Base-by-base conservation (phyloP, 345 rosid species). In the Toxicodendron radicans region DNA sequence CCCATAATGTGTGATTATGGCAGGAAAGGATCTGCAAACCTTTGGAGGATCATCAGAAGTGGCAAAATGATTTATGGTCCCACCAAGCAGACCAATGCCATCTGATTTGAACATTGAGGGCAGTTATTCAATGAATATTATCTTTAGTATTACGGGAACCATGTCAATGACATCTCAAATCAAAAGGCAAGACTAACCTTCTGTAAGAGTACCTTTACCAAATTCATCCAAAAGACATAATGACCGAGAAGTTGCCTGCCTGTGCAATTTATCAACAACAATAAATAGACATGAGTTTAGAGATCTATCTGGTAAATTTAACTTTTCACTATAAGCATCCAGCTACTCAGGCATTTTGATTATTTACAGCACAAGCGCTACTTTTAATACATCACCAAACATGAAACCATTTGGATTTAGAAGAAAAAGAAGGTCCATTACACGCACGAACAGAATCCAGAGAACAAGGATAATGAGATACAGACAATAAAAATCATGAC, bases 191-290 rank as follows among this genome's bases (percentile, higher is more conserved):
- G 38, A 70, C 84, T 71, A 75, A 93, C 99, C 99, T 92, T 95
- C 96, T 66, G 91, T 87, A n/a, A 95, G 94, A 76, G 99, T 92
- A 59, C 99, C 99, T 91, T 95, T 95, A 76, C 99, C 99, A 85
- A 95, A 95, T 83, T 95, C 99, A 75, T 95, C 99, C 83, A 95
- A 65, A 72, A 95, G 85, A 78, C 98, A 95, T 74, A 95, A 82
- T 53, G 99, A 95, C 80, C 81, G 84, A 68, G 97, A 85, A 79
- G 99, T 95, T 80, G 98, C 90, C 85, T 89, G 98, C 90, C 99
- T 92, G 83, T 21, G 59, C 21, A 77, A 66, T 64, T 58, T 65
- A 49, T 16, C 51, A 66, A 30, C 51, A 66, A 30, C 65, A 73
- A 71, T 48, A 24, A 30, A 46, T 33, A 46, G 69, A 53, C 68